Conservation (phyloP, 2,329 filamentous ascomycete species). For the Arthrobotrys sinensis region DNA sequence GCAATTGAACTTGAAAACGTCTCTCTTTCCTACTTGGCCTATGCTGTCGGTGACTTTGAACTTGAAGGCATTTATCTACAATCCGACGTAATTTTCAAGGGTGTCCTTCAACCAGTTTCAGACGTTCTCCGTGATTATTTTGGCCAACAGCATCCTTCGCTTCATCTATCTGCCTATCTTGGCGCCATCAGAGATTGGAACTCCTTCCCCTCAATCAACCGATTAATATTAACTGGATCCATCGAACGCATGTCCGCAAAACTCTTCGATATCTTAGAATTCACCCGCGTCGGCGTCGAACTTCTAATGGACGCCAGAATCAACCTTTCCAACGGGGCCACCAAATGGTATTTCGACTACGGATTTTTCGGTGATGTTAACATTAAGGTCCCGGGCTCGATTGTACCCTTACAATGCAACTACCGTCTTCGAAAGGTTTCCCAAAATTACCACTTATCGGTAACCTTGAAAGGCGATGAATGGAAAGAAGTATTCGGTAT, state of each 20-base stretch:
- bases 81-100: constrained; percentile 22
- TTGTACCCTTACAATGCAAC: constrained; percentile 8
- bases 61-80: constrained; percentile 1
- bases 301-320: constrained; percentile 5
- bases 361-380: constrained; percentile 30
- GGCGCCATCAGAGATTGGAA: constrained; percentile 26
- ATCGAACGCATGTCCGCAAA: constrained; percentile 25
- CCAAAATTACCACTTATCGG: constrained; percentile 2
- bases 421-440: constrained; percentile 13
- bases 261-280: constrained; percentile 23
- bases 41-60: constrained; percentile 3
- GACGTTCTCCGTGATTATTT: constrained; percentile 25
- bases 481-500: constrained; percentile 26
- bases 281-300: constrained; percentile 28
- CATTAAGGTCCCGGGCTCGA: constrained; percentile 6
- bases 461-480: constrained; percentile 19
- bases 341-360: constrained; percentile 24
- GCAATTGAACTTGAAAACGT: constrained; percentile 18
- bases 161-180: constrained; percentile 23
- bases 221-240: constrained; percentile 5
- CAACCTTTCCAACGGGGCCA: not conserved
- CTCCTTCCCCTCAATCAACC: not conserved
- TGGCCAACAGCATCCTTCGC: constrained; percentile 15
- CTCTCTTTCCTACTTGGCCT: constrained; percentile 13
- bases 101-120: constrained; percentile 20